These are phyloP conservation scores for Coprinopsis strossmayeri DNA, from an alignment of 768 basidiomycete species.

Conservation along the genomic window DNA sequence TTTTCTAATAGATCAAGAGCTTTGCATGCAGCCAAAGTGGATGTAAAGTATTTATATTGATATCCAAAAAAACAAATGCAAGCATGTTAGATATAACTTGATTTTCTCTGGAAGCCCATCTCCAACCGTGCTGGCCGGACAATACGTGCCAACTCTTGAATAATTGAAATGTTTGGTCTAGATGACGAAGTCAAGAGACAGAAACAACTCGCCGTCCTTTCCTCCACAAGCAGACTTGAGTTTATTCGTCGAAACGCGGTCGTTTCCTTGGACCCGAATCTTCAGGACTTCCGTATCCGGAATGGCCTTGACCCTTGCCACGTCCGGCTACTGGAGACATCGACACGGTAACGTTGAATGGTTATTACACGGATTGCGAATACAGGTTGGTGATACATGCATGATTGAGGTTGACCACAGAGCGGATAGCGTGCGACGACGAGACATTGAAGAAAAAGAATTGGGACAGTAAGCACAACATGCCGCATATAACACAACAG, in stretches of 20 bases:
- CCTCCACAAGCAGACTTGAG: no score
- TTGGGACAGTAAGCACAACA: constrained; percentile 35
- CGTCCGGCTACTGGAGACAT: neutral
- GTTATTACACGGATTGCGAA: neutral
- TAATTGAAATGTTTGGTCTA: no score
- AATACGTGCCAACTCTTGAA: no score
- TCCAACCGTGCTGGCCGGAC: no score
- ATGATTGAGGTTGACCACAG: constrained; percentile 11
- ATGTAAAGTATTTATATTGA: no score
- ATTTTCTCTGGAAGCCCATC: no score
- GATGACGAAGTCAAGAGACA: no score
- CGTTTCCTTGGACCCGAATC: neutral
- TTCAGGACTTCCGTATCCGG: neutral
- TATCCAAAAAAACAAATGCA: no score
- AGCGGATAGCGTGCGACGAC: constrained; percentile 9
- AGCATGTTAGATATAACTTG: no score
- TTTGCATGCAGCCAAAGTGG: no score
- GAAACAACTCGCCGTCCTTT: no score
- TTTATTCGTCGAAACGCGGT: constrained; percentile 1
- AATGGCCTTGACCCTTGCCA: neutral
- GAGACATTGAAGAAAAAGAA: constrained; percentile 13
- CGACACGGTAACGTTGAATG: neutral
- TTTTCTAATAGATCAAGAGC: no score
- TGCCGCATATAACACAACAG: constrained; percentile 15
- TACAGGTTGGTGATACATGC: constrained; percentile 3